Percentiles rank a stretch among this genome's conserved stretches.
These are phyloP conservation scores for Seiridium unicorne DNA, from an alignment of 2,329 filamentous ascomycete species.

Conservation along the genomic window DNA sequence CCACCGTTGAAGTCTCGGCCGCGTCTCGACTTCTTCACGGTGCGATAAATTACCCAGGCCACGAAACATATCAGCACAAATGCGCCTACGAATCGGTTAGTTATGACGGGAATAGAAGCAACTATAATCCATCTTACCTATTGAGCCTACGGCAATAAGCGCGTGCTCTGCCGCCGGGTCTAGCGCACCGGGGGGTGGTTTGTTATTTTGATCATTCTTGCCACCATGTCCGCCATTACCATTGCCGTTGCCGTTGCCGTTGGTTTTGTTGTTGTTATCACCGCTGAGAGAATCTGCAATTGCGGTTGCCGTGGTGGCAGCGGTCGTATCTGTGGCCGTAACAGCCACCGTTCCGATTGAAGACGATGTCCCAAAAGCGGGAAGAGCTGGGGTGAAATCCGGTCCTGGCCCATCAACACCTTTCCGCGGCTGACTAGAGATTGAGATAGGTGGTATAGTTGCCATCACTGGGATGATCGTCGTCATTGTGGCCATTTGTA, in stretches of 20 bases:
- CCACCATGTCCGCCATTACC: neutral
- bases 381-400: slow-evolving; percentile 1
- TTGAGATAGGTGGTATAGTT: neutral
- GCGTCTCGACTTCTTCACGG: slow-evolving; percentile 30
- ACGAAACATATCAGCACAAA: slow-evolving; percentile 45
- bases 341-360: neutral
- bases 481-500: slow-evolving; percentile 9
- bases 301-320: neutral
- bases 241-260: neutral
- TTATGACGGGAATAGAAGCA: neutral
- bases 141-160: slow-evolving; percentile 32
- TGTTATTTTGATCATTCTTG: slow-evolving; percentile 7
- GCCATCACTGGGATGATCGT: slow-evolving; percentile 7
- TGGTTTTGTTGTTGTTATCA: neutral
- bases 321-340: slow-evolving; percentile 2
- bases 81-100: slow-evolving; percentile 28
- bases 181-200: slow-evolving; percentile 13
- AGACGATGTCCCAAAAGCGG: neutral
- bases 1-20: slow-evolving; percentile 4
- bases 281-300: neutral
- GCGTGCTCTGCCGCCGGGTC: slow-evolving; percentile 28
- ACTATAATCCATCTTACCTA: slow-evolving; percentile 22
- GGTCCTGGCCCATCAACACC: slow-evolving; percentile 7
- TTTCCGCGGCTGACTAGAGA: slow-evolving; percentile 12
- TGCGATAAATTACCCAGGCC: slow-evolving; percentile 43